A percentile compares a stretch with the other conserved stretches of the same genome.
phyloP scores from a whole-genome alignment of 1,284 basidiomycete species.

The Pascua sp. region DNA sequence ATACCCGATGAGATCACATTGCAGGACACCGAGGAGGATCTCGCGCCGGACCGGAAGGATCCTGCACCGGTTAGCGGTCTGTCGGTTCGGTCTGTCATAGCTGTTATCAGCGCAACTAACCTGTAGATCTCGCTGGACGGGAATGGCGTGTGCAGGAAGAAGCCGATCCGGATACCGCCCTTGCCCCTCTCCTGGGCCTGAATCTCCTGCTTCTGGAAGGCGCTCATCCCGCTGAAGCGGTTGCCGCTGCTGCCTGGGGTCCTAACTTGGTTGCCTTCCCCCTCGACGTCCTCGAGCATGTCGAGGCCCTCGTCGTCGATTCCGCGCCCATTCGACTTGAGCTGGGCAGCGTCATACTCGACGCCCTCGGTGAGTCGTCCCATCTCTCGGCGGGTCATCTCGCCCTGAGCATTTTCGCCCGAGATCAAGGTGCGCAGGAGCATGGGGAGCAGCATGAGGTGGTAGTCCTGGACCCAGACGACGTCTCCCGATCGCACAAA shows the following conservation, averaged over 20 bases:
- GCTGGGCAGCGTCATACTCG: conserved; percentile 55
- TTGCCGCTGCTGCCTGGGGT: conserved; percentile 13
- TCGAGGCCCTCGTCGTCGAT: conserved; percentile 38
- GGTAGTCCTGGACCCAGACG: conserved; percentile 99
- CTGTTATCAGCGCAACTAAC: conserved; percentile 52
- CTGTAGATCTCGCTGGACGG: conserved; percentile 97
- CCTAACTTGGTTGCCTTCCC: conserved; percentile 36
- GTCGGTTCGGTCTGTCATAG: background rate
- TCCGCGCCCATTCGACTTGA: conserved; percentile 31
- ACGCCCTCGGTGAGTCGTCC: conserved; percentile 73
- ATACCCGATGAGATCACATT: conserved; percentile 86
- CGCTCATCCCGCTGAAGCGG: conserved; percentile 30
- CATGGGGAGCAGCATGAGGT: conserved; percentile 96
- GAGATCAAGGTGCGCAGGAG: conserved; percentile 84
- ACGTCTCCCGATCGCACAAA: conserved; percentile 80
- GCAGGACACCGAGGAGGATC: conserved; percentile 89
- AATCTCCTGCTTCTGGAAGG: conserved; percentile 44
- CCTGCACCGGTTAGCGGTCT: conserved; percentile 49
- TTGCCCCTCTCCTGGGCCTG: conserved; percentile 46
- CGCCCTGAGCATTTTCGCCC: conserved; percentile 60
- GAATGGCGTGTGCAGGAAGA: conserved; percentile 98
- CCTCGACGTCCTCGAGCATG: conserved; percentile 38
- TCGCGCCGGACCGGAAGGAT: conserved; percentile 95
- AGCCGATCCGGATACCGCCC: conserved; percentile 78
- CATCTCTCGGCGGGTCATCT: conserved; percentile 65